Conservation (phyloP, 345 rosid species). For the Eucalyptus caleyi region DNA sequence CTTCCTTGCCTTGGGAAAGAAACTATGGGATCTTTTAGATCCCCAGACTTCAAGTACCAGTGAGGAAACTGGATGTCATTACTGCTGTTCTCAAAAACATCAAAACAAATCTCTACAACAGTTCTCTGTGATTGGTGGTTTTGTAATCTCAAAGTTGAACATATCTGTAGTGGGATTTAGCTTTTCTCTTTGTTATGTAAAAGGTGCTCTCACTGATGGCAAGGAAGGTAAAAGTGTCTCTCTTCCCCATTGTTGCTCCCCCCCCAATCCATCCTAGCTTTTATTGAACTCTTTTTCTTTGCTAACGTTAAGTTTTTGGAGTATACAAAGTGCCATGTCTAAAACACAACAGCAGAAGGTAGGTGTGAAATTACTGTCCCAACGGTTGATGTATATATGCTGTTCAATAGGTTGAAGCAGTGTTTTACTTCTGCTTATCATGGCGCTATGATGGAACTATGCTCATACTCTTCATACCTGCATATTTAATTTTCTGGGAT, state of each 20-base stretch:
- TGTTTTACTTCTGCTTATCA: not conserved
- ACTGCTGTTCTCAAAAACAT: not conserved
- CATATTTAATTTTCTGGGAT: not conserved
- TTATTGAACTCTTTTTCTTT: not conserved
- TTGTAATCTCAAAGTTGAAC: not conserved
- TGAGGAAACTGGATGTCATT: not conserved
- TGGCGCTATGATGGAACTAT: not conserved
- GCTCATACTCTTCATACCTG: not conserved
- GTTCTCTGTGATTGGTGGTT: not conserved
- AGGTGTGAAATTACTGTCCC: not conserved
- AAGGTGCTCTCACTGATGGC: not conserved
- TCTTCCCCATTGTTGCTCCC: not conserved
- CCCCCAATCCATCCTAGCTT: not conserved
- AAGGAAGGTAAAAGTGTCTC: not conserved
- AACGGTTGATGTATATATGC: not conserved
- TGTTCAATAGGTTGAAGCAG: not conserved
- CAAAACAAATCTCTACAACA: not conserved
- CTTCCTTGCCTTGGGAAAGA: not conserved
- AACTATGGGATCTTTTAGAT: not conserved
- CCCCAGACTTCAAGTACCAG: not conserved
- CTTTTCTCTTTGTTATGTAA: not conserved
- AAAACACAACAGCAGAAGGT: not conserved
- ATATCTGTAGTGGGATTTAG: not conserved
- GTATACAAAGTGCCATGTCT: not conserved
- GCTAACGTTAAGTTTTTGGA: not conserved